A percentile compares a stretch with the other conserved stretches of the same genome.
These are phyloP conservation scores for Oidiodendron maius DNA, from an alignment of 495 filamentous ascomycete species.

Conservation along the genomic window DNA sequence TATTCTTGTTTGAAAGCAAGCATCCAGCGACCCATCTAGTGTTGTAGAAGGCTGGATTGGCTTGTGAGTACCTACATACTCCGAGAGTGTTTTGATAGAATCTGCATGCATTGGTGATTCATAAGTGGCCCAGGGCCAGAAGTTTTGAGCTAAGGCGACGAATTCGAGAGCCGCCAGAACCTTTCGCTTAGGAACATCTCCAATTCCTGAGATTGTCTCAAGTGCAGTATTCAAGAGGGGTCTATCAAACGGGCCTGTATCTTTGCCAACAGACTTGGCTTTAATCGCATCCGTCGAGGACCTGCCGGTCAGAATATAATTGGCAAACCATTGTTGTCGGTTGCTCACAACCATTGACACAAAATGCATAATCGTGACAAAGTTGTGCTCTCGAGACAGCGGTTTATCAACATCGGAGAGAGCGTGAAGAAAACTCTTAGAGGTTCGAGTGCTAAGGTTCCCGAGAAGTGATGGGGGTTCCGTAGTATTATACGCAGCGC, in stretches of 20 bases:
- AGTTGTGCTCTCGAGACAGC: conserved; percentile 51
- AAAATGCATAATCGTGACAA: conserved; percentile 72
- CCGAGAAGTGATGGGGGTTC: conserved; percentile 89
- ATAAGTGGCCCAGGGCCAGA: conserved; percentile 86
- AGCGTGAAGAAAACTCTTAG: conserved; percentile 75
- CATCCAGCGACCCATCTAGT: conserved; percentile 35
- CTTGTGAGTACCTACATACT: conserved; percentile 58
- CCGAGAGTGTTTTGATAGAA: conserved; percentile 64
- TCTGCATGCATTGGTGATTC: conserved; percentile 63
- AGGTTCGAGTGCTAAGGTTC: conserved; percentile 73
- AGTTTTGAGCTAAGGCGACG: conserved; percentile 76
- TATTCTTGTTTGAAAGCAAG: conserved; percentile 59
- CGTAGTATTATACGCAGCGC: conserved; percentile 50
- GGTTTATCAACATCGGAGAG: conserved; percentile 75
- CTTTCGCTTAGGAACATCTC: conserved; percentile 52
- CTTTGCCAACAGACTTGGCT: conserved; percentile 33
- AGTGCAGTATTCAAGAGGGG: conserved; percentile 73
- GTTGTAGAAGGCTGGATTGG: conserved; percentile 39
- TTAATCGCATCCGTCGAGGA: conserved; percentile 70
- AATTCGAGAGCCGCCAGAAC: conserved; percentile 77
- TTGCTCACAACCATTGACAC: conserved; percentile 83
- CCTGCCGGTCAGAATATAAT: conserved; percentile 83
- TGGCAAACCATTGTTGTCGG: conserved; percentile 91
- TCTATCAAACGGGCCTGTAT: conserved; percentile 26
- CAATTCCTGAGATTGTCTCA: conserved; percentile 63